Evolutionary conservation across 176 grass and related monocot species (phyloP).

Genomic region (Sorghum bicolor): DNA sequence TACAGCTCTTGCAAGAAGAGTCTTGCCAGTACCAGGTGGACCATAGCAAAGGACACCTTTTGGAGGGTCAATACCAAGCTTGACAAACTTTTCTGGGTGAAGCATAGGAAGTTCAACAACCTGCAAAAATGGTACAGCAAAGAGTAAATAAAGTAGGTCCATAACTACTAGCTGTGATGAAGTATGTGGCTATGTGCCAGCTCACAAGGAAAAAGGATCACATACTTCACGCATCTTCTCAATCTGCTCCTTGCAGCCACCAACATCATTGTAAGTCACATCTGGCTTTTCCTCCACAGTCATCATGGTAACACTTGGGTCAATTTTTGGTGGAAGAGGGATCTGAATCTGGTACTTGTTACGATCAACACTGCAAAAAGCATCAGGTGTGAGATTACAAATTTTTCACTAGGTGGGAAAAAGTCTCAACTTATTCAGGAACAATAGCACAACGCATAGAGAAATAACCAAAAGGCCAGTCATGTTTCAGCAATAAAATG

Average conservation of each 20-base stretch:
- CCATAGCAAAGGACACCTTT: conserved; percentile 94
- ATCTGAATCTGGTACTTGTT: conserved; percentile 98
- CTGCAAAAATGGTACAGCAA: conserved; percentile 26
- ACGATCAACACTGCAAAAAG: conserved; percentile 69
- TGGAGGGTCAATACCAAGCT: conserved; percentile 89
- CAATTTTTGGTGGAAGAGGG: conserved; percentile 87
- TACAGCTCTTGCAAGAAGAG: conserved; percentile 89
- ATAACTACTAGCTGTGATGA: conserved; percentile 16
- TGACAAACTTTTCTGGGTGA: conserved; percentile 97
- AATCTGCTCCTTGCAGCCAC: conserved; percentile 94
- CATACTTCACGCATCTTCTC: conserved; percentile 96
- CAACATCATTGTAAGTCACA: conserved; percentile 94
- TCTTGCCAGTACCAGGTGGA: conserved; percentile 90
- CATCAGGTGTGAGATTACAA: conserved; percentile 21
- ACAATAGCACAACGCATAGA: neutral
- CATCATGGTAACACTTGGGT: conserved; percentile 98
- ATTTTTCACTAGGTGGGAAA: neutral
- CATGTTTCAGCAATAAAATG: conserved; percentile 9
- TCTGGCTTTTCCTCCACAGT: conserved; percentile 97
- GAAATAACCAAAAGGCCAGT: neutral
- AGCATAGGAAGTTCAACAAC: conserved; percentile 97
- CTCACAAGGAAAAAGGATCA: neutral
- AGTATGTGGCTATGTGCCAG: neutral
- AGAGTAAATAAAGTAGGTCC: neutral
- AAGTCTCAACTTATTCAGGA: conserved; percentile 1